phyloP scores from a whole-genome alignment of 768 basidiomycete species.

The Leucocoprinus birnbaumii region DNA sequence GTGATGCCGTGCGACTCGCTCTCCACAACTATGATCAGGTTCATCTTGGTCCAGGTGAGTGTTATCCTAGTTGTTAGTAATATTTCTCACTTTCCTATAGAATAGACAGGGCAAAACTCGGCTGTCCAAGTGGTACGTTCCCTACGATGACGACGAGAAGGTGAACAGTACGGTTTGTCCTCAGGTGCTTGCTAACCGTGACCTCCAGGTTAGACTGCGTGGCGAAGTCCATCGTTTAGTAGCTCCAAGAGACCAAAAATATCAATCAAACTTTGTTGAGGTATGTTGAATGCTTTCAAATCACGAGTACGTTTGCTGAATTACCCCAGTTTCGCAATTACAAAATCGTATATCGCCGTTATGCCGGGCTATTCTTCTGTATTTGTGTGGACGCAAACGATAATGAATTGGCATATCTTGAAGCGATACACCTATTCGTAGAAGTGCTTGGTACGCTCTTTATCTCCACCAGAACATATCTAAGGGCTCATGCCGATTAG shows the following conservation, averaged over 20 bases:
- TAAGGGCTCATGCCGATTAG: slow-evolving; percentile 33
- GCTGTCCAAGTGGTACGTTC: slow-evolving; percentile 97
- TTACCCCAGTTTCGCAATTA: slow-evolving; percentile 85
- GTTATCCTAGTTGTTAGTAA: no score
- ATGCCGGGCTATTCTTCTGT: slow-evolving; percentile 97
- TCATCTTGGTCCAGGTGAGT: slow-evolving; percentile 92
- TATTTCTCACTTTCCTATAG: no score
- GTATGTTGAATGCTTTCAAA: slow-evolving; percentile 48
- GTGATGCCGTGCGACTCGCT: slow-evolving; percentile 11
- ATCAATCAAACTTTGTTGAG: slow-evolving; percentile 99
- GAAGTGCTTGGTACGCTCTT: slow-evolving; percentile 84
- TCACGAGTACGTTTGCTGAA: background rate
- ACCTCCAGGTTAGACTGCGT: slow-evolving; percentile 75
- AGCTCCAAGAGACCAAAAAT: slow-evolving; percentile 96
- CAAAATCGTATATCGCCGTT: slow-evolving; percentile 96
- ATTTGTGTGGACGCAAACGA: slow-evolving; percentile 97
- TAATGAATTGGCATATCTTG: slow-evolving; percentile 95
- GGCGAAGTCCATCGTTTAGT: slow-evolving; percentile 97
- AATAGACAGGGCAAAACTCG: slow-evolving; percentile 98
- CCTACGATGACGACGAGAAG: slow-evolving; percentile 99
- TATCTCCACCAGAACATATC: no score
- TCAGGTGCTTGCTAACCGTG: background rate
- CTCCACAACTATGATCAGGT: slow-evolving; percentile 76
- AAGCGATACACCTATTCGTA: slow-evolving; percentile 97
- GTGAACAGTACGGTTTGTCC: slow-evolving; percentile 30